These are phyloP conservation scores for Tubosaeta sp. DNA, from an alignment of 768 basidiomycete species.

Conservation along the genomic window DNA sequence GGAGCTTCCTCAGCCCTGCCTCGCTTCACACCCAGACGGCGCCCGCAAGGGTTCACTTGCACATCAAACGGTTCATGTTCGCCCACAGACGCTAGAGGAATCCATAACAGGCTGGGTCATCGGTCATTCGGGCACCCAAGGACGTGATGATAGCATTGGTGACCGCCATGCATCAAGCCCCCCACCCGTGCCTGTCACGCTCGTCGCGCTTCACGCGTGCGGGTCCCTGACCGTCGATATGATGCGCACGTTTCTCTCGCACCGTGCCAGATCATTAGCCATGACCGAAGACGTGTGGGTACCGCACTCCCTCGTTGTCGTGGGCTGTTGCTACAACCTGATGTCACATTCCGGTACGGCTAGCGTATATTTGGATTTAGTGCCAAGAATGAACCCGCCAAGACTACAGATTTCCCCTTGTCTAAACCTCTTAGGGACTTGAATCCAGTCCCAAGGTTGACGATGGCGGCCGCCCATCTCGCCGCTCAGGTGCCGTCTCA, in stretches of 20 bases:
- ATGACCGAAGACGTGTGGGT: conserved; percentile 36
- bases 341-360: conserved; percentile 47
- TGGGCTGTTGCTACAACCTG: conserved; percentile 80
- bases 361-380: neutral
- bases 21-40: conserved; percentile 3
- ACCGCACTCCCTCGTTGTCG: conserved; percentile 51
- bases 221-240: conserved; percentile 69
- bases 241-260: conserved; percentile 47
- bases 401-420: conserved; percentile 51
- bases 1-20: neutral
- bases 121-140: conserved; percentile 7
- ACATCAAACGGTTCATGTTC: conserved; percentile 56
- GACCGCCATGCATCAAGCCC: too few relatives aligned
- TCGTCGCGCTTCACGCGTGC: conserved; percentile 73
- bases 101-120: conserved; percentile 53
- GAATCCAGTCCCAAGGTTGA: conserved; percentile 18
- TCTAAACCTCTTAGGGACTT: conserved; percentile 28
- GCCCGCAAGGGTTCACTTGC: conserved; percentile 37
- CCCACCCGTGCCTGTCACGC: conserved; percentile 46
- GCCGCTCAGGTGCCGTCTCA: conserved; percentile 66
- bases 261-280: conserved; percentile 13
- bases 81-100: conserved; percentile 40
- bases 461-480: conserved; percentile 52
- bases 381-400: conserved; percentile 2
- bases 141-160: neutral